phyloP scores from a whole-genome alignment of 768 basidiomycete genomes.

The Termitomyces sp. region DNA sequence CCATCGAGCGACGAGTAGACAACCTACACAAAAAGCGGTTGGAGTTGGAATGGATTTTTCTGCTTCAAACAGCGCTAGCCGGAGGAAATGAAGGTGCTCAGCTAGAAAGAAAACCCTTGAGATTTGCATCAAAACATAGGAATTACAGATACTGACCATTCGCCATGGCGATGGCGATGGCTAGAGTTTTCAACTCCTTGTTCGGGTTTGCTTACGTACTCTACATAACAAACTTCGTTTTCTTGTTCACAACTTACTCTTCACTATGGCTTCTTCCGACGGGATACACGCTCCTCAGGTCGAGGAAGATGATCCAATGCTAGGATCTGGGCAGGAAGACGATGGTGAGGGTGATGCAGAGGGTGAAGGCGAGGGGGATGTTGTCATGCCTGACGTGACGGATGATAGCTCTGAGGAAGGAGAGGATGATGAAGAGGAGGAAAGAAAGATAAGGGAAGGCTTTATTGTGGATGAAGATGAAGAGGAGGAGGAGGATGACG shows the following conservation, averaged over 20 bases:
- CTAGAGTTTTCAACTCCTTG: neutral
- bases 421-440: constrained; percentile 90
- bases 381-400: constrained; percentile 44
- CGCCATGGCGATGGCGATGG: neutral
- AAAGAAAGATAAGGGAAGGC: constrained; percentile 69
- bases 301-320: constrained; percentile 51
- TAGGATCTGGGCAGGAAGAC: constrained; percentile 44
- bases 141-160: constrained; percentile 5
- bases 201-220: constrained; percentile 15
- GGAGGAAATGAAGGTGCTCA: constrained; percentile 39
- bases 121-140: neutral
- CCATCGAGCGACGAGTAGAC: constrained; percentile 53
- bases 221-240: constrained; percentile 9
- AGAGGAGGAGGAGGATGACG: constrained; percentile 73
- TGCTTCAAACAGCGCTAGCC: constrained; percentile 66
- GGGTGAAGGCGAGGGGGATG: constrained; percentile 52
- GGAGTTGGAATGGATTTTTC: constrained; percentile 59
- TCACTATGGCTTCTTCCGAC: constrained; percentile 50
- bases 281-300: constrained; percentile 24
- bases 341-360: constrained; percentile 33
- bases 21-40: constrained; percentile 91
- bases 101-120: constrained; percentile 5
- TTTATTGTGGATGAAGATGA: constrained; percentile 93
- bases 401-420: constrained; percentile 88
- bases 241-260: constrained; percentile 14